A percentile compares a stretch with the other conserved stretches of the same genome.
These are phyloP conservation scores for Saturnispora hagleri DNA, from an alignment of 805 yeast species.

Conservation along the genomic window DNA sequence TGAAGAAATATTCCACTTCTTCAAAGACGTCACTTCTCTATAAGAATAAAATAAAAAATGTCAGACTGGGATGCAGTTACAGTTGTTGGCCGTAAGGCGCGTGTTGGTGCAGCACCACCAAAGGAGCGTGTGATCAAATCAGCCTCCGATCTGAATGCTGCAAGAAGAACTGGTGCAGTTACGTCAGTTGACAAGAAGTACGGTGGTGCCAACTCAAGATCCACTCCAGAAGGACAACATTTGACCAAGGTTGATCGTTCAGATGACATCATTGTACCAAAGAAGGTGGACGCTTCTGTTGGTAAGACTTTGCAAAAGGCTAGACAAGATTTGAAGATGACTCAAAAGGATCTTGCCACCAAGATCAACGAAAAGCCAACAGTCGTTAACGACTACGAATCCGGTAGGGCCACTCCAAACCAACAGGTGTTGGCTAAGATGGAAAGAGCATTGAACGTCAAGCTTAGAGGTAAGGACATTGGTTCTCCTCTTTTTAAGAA, in stretches of 20 bases:
- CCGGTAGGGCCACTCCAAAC: slow-evolving; percentile 93
- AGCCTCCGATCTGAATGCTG: slow-evolving; percentile 74
- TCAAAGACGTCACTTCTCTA: background rate
- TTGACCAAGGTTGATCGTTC: slow-evolving; percentile 88
- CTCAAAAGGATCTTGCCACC: slow-evolving; percentile 96
- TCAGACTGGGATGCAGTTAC: slow-evolving; percentile 92
- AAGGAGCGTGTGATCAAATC: slow-evolving; percentile 76
- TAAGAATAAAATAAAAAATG: slow-evolving; percentile 14
- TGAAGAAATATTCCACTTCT: background rate
- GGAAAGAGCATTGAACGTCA: slow-evolving; percentile 90
- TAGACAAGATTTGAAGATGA: slow-evolving; percentile 77
- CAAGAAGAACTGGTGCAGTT: slow-evolving; percentile 86
- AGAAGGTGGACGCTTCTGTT: slow-evolving; percentile 74
- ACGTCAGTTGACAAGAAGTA: slow-evolving; percentile 91
- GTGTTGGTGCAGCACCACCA: slow-evolving; percentile 78
- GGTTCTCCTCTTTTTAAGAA: slow-evolving; percentile 74
- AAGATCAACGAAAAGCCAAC: slow-evolving; percentile 93
- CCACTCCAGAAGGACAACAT: slow-evolving; percentile 89
- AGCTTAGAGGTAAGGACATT: slow-evolving; percentile 90
- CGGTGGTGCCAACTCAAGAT: slow-evolving; percentile 50
- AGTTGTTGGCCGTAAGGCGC: slow-evolving; percentile 79
- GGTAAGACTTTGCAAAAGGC: slow-evolving; percentile 83
- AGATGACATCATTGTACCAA: slow-evolving; percentile 87
- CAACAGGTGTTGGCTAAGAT: slow-evolving; percentile 89
- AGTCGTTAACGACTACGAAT: slow-evolving; percentile 91